Percentiles rank a stretch among this genome's conserved stretches.
Evolutionary conservation across 129 eudicot species (phyloP).

Genomic region (Daucus carota): DNA sequence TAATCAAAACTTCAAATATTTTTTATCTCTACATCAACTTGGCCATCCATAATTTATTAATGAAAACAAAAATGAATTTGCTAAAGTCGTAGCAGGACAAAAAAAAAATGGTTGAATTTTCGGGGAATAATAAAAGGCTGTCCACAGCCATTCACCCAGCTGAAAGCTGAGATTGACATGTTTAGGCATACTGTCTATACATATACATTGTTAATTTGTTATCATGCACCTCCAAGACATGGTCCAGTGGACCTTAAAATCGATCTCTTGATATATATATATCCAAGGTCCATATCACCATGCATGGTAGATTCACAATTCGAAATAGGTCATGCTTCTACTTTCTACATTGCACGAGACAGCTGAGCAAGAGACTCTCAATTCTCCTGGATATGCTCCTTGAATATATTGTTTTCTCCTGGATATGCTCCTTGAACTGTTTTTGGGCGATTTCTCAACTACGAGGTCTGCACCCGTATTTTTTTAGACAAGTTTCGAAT

Average conservation of each 20-base stretch:
- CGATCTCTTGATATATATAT: not conserved
- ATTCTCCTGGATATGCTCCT: too few relatives aligned
- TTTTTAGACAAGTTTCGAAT: too few relatives aligned
- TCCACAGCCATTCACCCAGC: not conserved
- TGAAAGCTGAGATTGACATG: not conserved
- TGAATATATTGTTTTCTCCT: too few relatives aligned
- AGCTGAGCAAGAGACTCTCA: too few relatives aligned
- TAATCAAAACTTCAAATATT: too few relatives aligned
- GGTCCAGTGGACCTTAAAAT: not conserved
- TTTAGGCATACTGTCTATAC: not conserved
- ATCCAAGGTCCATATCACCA: not conserved
- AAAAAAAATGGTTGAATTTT: not conserved
- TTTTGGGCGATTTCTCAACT: too few relatives aligned
- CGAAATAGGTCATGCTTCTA: not conserved
- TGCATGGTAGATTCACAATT: not conserved
- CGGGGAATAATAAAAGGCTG: not conserved
- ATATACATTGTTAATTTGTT: not conserved
- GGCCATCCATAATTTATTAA: not conserved
- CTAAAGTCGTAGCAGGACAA: not conserved
- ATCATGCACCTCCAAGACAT: not conserved
- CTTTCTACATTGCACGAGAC: not conserved
- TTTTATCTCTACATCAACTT: not conserved
- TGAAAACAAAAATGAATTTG: not conserved
- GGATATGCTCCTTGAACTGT: too few relatives aligned
- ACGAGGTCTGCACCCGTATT: too few relatives aligned